These are phyloP conservation scores for Endocarpon pusillum DNA, from an alignment of 495 filamentous ascomycete species.

Conservation along the genomic window DNA sequence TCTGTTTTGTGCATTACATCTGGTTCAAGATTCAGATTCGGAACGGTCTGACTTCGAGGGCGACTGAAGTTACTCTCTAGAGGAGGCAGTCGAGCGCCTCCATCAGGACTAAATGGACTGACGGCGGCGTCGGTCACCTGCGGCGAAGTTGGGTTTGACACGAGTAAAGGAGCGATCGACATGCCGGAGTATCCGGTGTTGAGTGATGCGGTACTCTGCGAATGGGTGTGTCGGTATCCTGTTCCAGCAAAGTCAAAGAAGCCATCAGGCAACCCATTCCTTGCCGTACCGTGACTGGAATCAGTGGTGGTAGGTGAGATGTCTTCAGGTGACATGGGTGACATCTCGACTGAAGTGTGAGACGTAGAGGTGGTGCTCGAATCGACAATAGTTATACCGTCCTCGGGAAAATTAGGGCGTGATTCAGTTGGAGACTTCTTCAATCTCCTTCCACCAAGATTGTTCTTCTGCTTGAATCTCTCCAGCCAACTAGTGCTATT, in stretches of 20 bases:
- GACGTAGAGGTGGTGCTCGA: slow-evolving; percentile 36
- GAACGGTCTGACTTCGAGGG: slow-evolving; percentile 85
- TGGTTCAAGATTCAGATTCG: slow-evolving; percentile 48
- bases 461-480: slow-evolving; percentile 92
- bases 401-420: too few species aligned
- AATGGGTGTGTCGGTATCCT: slow-evolving; percentile 38
- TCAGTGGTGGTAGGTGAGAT: slow-evolving; percentile 51
- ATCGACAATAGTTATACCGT: slow-evolving; percentile 19
- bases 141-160: slow-evolving; percentile 73
- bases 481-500: slow-evolving; percentile 73
- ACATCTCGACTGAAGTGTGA: slow-evolving; percentile 54
- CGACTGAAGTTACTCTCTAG: slow-evolving; percentile 40
- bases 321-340: slow-evolving; percentile 51
- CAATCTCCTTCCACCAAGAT: slow-evolving; percentile 46
- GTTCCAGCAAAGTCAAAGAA: slow-evolving; percentile 29
- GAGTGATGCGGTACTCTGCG: slow-evolving; percentile 39
- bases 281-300: slow-evolving; percentile 49
- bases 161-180: slow-evolving; percentile 45
- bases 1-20: slow-evolving; percentile 51
- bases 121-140: slow-evolving; percentile 49
- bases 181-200: slow-evolving; percentile 34
- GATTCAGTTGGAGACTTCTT: slow-evolving; percentile 34
- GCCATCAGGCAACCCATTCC: slow-evolving; percentile 31
- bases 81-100: slow-evolving; percentile 42
- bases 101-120: slow-evolving; percentile 50